Base-by-base conservation (phyloP, 1,284 basidiomycete genomes). In the Earliella scabrosa region DNA sequence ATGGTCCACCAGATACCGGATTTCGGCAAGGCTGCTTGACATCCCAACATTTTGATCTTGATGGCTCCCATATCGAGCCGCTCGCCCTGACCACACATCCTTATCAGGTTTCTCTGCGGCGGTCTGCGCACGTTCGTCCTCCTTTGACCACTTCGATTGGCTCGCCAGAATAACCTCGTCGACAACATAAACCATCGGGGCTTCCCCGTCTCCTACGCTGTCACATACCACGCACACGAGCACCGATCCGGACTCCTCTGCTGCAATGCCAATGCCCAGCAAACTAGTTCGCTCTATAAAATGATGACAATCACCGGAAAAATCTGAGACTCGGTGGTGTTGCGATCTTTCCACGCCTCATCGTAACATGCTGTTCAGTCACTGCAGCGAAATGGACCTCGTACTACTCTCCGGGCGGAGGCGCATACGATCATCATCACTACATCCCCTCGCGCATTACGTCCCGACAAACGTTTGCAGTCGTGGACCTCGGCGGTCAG, bases 31-130 rank as follows among this genome's bases (percentile, higher is more conserved):
- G 27, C 26, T 27, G 23, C 8, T n/a, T 43, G 52, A 43, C 45
- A 46, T 54, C 39, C 27, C 49, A 51, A 56, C 54, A 41, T 14
- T 51, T 51, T 56, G 54, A 56, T 56, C 54, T 45, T 56, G 54
- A 56, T 56, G 49, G 50, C 5, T 11, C 23, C 35, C 34, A 36
- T 29, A 34, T 45, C 35, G 43, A 29, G 35, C 21, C 45, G 27
- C 29, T 16, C 26, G 21, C 40, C 54, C 48, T 54, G 46, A 10
- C 31, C 20, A 23, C 16, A 38, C 23, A 35, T 2, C 45, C 44
- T 43, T 38, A 47, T 40, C 41, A 16, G 11, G 52, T 8, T 10
- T 2, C 13, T 8, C 44, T 47, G n/a, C n/a, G n/a, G n/a, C n/a
- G n/a, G n/a, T n/a, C n/a, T n/a, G 23, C 54, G 54, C 54, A 56